These are phyloP conservation scores for Trypanosoma boissoni DNA, from an alignment of 208 protist genomes.

Conservation along the genomic window DNA sequence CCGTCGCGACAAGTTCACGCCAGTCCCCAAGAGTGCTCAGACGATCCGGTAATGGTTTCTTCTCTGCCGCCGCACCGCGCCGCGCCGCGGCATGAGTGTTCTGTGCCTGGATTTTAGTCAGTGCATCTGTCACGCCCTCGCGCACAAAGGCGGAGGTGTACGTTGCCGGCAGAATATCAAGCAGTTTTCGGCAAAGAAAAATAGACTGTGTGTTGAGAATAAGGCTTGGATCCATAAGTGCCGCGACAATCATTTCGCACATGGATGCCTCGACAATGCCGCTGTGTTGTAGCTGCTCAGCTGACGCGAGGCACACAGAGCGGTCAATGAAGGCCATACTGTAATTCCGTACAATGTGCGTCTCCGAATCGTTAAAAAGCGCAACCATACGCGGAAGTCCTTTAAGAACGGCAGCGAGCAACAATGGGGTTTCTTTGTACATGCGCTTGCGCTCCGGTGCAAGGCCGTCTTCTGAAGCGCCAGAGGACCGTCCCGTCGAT, in stretches of 20 bases:
- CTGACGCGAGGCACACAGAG: slow-evolving; percentile 44
- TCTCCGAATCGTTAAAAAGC: slow-evolving; percentile 63
- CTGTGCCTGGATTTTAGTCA: slow-evolving; percentile 37
- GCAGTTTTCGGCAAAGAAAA: slow-evolving; percentile 45
- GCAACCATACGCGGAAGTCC: slow-evolving; percentile 54
- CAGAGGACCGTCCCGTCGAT: background rate
- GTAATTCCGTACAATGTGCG: slow-evolving; percentile 32
- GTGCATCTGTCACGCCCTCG: slow-evolving; percentile 70
- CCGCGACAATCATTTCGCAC: slow-evolving; percentile 56
- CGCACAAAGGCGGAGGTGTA: slow-evolving; percentile 74
- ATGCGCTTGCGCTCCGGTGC: slow-evolving; percentile 29
- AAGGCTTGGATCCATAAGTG: slow-evolving; percentile 44
- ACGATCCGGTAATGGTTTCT: slow-evolving; percentile 6
- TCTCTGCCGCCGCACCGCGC: background rate
- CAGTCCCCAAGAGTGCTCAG: slow-evolving; percentile 33
- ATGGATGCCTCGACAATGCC: slow-evolving; percentile 32
- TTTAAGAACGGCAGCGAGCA: slow-evolving; percentile 48
- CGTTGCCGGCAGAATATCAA: slow-evolving; percentile 60
- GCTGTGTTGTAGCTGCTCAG: slow-evolving; percentile 40
- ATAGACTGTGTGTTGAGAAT: slow-evolving; percentile 56
- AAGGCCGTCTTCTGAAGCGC: slow-evolving; percentile 4
- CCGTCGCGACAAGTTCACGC: slow-evolving; percentile 37
- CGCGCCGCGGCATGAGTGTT: background rate
- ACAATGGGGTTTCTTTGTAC: slow-evolving; percentile 37
- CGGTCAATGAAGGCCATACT: slow-evolving; percentile 61